Percentiles rank a stretch among this genome's conserved stretches.
These are phyloP conservation scores for Aspergillus nomiae DNA, from an alignment of 2,329 filamentous ascomycete species.

Conservation along the genomic window DNA sequence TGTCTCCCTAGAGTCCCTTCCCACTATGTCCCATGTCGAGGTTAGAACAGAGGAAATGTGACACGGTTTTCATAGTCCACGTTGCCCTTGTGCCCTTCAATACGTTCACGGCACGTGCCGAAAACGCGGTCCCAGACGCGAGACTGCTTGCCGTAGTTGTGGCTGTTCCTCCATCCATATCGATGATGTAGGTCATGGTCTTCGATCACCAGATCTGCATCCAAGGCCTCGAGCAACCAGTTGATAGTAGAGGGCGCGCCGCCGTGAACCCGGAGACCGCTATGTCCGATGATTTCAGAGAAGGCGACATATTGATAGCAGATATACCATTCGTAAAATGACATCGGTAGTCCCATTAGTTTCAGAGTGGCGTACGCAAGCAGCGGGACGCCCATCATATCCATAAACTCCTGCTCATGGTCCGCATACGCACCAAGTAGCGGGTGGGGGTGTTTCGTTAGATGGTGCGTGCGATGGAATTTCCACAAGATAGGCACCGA, in stretches of 20 bases:
- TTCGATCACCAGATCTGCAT: background rate
- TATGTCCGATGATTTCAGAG: background rate
- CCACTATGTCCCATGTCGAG: fast-evolving
- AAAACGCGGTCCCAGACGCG: background rate
- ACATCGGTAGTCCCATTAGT: background rate
- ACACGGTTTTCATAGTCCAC: background rate
- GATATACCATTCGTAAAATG: background rate
- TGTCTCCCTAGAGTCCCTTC: too few species aligned
- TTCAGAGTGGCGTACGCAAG: background rate
- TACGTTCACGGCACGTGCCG: background rate
- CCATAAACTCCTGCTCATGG: background rate
- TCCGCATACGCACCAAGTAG: background rate
- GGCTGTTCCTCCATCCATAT: background rate
- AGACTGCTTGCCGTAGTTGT: background rate
- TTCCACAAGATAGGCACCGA: background rate
- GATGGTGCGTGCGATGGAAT: background rate
- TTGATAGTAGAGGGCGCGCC: background rate
- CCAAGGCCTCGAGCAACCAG: background rate
- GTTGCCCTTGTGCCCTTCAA: background rate
- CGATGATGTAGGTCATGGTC: background rate
- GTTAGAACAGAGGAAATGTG: background rate
- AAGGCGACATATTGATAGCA: background rate
- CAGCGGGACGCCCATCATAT: background rate
- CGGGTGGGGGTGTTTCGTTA: background rate
- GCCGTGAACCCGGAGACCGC: background rate